Evolutionary conservation across 768 basidiomycete genomes (phyloP), one percentile per base, ranked within the genome.

Genomic region (Thelephora aurantiotincta): DNA sequence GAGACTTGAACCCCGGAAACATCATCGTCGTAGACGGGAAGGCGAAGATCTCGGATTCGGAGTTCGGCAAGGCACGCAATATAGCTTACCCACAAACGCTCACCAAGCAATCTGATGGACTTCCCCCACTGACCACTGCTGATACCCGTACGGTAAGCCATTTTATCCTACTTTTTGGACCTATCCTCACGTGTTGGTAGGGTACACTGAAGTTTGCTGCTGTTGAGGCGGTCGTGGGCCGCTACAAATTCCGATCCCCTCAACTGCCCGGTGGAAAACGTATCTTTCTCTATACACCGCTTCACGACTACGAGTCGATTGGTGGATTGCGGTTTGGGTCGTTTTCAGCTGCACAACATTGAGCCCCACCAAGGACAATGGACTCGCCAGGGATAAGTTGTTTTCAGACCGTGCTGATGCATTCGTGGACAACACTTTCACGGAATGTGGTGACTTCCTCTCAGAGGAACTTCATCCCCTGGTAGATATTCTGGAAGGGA

Each of bases 251-350:
- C 18, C 20, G 13, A 11, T n/a, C 47, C 19, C 30, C 5, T 11
- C 13, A 19, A 19, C 7, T 11, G 19, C 3, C 11, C n/a, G 6
- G 22, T 2, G 19, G 38, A 14, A 9, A 19, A 34, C 36, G 7
- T 13, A 20, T 45, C 11, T 43, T 43, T 30, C 33, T 35, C 11
- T 44, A 48, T 19, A 51, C 47, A 20, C 43, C 50, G 2, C 43
- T 54, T 7, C 52, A 54, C 38, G 52, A 54, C 34, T 33, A 48
- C 38, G 52, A 54, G 35, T 51, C 50, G 2, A 13, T 51, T 49
- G 51, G 44, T 54, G 52, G 52, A 20, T 54, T 4, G 50, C 46
- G 9, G 33, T 50, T 6, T 53, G 46, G 48, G 44, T 53, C 19
- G 20, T 50, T 6, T 22, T 48, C 14, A 38, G 41, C 6, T 30